Evolutionary conservation across 345 rosid genomes (phyloP).

Genomic region (Abelmoschus esculentus): DNA sequence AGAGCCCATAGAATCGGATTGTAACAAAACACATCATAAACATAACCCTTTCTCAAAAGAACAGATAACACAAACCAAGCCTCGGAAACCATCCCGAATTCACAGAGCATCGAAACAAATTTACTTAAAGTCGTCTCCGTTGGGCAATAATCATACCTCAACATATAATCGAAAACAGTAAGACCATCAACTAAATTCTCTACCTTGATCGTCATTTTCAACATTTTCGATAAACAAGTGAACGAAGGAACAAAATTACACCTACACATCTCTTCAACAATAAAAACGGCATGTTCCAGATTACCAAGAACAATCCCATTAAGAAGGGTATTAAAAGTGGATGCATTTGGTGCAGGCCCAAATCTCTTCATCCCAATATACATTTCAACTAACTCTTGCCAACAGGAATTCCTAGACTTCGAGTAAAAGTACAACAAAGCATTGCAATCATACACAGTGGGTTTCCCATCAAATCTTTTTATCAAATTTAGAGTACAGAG

Average conservation of each 20-base stretch:
- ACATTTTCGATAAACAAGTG: slow-evolving; percentile 11
- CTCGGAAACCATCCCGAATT: slow-evolving; percentile 20
- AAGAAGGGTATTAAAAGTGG: slow-evolving; percentile 26
- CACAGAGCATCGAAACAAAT: slow-evolving; percentile 26
- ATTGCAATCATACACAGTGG: slow-evolving; percentile 29
- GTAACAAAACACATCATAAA: slow-evolving; percentile 19
- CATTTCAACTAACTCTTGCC: slow-evolving; percentile 15
- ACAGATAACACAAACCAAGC: slow-evolving; percentile 18
- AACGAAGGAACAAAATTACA: slow-evolving; percentile 27
- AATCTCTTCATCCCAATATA: slow-evolving; percentile 24
- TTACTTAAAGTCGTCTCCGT: slow-evolving; percentile 10
- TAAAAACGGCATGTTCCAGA: slow-evolving; percentile 16
- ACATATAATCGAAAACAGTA: slow-evolving; percentile 22
- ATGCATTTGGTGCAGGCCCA: slow-evolving; percentile 28
- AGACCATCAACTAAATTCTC: slow-evolving; percentile 20
- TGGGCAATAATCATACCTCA: slow-evolving; percentile 21
- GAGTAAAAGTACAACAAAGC: slow-evolving; percentile 22
- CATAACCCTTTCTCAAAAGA: slow-evolving; percentile 15
- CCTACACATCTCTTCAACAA: slow-evolving; percentile 24
- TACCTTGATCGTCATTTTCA: slow-evolving; percentile 20
- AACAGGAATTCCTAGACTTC: slow-evolving; percentile 14
- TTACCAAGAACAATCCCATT: slow-evolving; percentile 24
- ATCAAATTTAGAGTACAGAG: slow-evolving; percentile 20
- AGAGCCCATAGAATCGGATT: slow-evolving; percentile 35
- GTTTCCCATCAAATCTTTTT: slow-evolving; percentile 22